Conservation (phyloP, 805 yeast species). For the Kurtzmaniella cleridarum region DNA sequence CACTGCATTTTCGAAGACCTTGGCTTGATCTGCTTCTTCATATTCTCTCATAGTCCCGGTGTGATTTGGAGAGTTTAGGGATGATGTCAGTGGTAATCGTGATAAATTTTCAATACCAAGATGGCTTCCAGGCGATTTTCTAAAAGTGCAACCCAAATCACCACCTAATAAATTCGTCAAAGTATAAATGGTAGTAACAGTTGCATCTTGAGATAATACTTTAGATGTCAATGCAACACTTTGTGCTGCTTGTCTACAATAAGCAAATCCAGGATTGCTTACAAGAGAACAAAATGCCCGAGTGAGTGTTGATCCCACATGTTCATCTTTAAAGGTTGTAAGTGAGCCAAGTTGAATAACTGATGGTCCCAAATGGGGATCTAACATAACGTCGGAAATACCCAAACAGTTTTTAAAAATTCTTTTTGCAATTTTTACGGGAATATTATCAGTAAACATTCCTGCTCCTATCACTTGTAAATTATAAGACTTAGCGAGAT, state of each 20-base stretch:
- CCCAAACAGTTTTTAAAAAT: slow-evolving; percentile 48
- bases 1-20: slow-evolving; percentile 60
- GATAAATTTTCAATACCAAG: slow-evolving; percentile 22
- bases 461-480: slow-evolving; percentile 62
- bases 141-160: slow-evolving; percentile 21
- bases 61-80: too few species aligned
- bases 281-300: slow-evolving; percentile 48
- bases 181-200: slow-evolving; percentile 79
- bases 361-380: slow-evolving; percentile 45
- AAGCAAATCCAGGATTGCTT: slow-evolving; percentile 47
- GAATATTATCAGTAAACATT: slow-evolving; percentile 40
- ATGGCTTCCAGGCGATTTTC: slow-evolving; percentile 15
- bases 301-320: slow-evolving; percentile 34
- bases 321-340: slow-evolving; percentile 39
- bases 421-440: slow-evolving; percentile 37
- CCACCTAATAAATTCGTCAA: slow-evolving; percentile 66
- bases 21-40: slow-evolving; percentile 24
- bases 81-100: slow-evolving; percentile 8
- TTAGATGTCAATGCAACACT: slow-evolving; percentile 63
- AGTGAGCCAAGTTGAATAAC: slow-evolving; percentile 54
- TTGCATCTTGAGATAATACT: slow-evolving; percentile 71
- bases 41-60: not conserved
- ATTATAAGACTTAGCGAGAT: slow-evolving; percentile 48
- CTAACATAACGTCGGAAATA: slow-evolving; percentile 48
- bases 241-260: slow-evolving; percentile 49